These are phyloP conservation scores for Colletotrichum sp. DNA, from an alignment of 2,329 filamentous ascomycete genomes.

Conservation along the genomic window DNA sequence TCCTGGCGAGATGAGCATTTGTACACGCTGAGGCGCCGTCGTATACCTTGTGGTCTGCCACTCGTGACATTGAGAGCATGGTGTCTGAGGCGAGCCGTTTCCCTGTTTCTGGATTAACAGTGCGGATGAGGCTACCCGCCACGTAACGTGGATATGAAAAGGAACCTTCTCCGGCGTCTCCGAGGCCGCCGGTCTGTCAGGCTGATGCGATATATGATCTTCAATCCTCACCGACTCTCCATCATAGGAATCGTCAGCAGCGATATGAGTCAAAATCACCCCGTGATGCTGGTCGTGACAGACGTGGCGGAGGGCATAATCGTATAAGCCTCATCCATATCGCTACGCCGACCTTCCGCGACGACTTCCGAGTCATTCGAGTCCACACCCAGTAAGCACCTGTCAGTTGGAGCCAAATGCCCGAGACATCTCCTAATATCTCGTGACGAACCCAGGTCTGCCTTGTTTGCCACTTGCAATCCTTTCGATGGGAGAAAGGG, in stretches of 20 bases:
- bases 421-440: not conserved
- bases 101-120: not conserved
- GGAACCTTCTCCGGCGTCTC: not conserved
- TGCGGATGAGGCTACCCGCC: not conserved
- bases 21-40: not conserved
- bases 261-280: not conserved
- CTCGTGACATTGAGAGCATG: not conserved
- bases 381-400: not conserved
- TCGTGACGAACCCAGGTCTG: not conserved
- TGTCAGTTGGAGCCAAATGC: not conserved
- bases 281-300: not conserved
- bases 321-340: not conserved
- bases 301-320: not conserved
- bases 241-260: not conserved
- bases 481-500: not conserved
- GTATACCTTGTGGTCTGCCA: not conserved
- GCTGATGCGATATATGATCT: not conserved
- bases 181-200: not conserved
- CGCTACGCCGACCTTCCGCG: not conserved
- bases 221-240: not conserved
- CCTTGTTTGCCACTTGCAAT: not conserved
- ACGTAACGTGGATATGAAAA: not conserved
- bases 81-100: not conserved
- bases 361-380: not conserved
- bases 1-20: not conserved